Evolutionary conservation across 1,284 basidiomycete genomes (phyloP), one percentile per base, ranked within the genome.

Genomic region (Clitocybe nebularis): DNA sequence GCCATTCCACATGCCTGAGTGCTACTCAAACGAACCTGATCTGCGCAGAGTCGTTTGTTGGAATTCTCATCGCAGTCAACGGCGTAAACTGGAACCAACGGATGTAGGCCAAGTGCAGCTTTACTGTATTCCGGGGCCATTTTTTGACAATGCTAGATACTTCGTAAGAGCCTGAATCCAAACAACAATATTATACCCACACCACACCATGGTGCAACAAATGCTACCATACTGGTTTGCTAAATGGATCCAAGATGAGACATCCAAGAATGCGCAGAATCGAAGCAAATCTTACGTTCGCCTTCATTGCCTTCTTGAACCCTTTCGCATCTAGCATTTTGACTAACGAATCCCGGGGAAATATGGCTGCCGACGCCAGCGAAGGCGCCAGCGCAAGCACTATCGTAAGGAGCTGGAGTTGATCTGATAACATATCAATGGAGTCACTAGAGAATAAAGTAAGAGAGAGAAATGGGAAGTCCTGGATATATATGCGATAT

Each of bases 141-240:
- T 34, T 71, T 72, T 69, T 94, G 81, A 63, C 94, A 97, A 61
- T 96, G 90, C 78, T 88, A 56, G n/a, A 24, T 13, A 22, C 33
- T 32, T 25, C 35, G 22, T 21, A 40, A 32, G 7, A 34, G 13
- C 44, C 21, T 7, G 13, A 29, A 36, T 29, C 35, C 6, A n/a
- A 17, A 26, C 17, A 21, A 32, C 29, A 45, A 11, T 13, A 17
- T 11, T 5, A 36, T 8, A 62, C 86, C 62, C 61, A 90, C 89
- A 48, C 87, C 88, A 56, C 88, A 90, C 88, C 90, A 93, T 5
- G 89, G 87, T 19, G 90, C 91, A 5, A 93, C 85, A 56, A 93
- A 93, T 1, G 90, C 90, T n/a, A 93, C 81, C 54, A 92, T 60
- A 36, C 74, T 80, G 22, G 87, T 86, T 64, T 76, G 68, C 87